Percentiles rank a stretch among this genome's conserved stretches.
Evolutionary conservation across 345 rosid species (phyloP).

Genomic region (Hirschfeldia incana): DNA sequence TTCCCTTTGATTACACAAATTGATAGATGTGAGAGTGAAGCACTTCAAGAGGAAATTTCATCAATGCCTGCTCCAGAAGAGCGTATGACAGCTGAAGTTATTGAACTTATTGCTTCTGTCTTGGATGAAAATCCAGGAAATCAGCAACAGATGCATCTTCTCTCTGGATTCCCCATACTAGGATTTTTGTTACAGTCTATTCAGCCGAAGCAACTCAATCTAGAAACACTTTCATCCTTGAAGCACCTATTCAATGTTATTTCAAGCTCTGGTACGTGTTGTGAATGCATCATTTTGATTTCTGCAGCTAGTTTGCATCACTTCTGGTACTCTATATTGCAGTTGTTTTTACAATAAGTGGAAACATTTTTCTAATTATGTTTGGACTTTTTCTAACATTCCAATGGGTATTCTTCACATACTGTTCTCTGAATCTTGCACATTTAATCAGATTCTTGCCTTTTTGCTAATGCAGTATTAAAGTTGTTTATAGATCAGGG

Average conservation of each 20-base stretch:
- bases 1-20: constrained; percentile 87
- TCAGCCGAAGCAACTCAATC: constrained; percentile 83
- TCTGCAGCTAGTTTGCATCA: constrained; percentile 6
- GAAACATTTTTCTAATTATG: not conserved
- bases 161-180: constrained; percentile 82
- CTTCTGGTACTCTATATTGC: constrained; percentile 16
- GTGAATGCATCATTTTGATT: constrained; percentile 17
- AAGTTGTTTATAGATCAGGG: not conserved
- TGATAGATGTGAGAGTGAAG: constrained; percentile 74
- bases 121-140: constrained; percentile 89
- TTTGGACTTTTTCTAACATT: not conserved
- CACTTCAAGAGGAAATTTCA: constrained; percentile 50
- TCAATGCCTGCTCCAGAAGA: constrained; percentile 66
- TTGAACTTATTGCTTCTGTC: constrained; percentile 92
- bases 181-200: constrained; percentile 91
- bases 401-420: not conserved
- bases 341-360: not conserved
- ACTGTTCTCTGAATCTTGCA: not conserved
- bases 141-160: constrained; percentile 93
- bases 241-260: constrained; percentile 76
- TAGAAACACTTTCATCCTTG: constrained; percentile 88
- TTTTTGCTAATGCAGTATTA: constrained; percentile 16
- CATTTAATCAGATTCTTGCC: not conserved
- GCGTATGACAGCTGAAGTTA: constrained; percentile 87
- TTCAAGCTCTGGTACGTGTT: constrained; percentile 69